Percentiles rank a stretch among this genome's conserved stretches.
These are phyloP conservation scores for Isatis tinctoria DNA, from an alignment of 345 rosid species.

Conservation along the genomic window DNA sequence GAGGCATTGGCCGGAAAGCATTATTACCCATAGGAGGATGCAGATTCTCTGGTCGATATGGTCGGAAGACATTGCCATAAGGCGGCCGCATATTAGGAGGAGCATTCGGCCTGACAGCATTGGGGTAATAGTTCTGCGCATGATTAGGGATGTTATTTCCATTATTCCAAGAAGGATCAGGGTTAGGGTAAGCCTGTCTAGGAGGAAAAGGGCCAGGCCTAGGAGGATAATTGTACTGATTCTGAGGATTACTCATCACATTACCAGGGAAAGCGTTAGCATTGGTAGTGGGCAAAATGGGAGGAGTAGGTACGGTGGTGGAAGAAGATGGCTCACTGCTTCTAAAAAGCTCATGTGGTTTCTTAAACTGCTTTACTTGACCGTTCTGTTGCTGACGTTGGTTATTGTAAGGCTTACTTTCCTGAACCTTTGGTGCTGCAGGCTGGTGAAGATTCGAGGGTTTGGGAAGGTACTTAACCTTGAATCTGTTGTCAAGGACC, in stretches of 20 bases:
- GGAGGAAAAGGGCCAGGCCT: slow-evolving; percentile 38
- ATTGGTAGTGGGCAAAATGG: slow-evolving; percentile 40
- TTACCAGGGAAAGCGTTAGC: slow-evolving; percentile 33
- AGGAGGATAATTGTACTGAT: slow-evolving; percentile 32
- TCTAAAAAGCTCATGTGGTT: slow-evolving; percentile 70
- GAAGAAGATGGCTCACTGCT: slow-evolving; percentile 33
- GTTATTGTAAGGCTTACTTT: slow-evolving; percentile 31
- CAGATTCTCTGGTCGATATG: slow-evolving; percentile 35
- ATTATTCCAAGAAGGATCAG: slow-evolving; percentile 39
- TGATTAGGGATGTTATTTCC: slow-evolving; percentile 30
- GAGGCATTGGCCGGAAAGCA: slow-evolving; percentile 43
- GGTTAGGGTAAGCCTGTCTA: slow-evolving; percentile 32
- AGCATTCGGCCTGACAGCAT: slow-evolving; percentile 37
- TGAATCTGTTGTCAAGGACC: slow-evolving; percentile 36
- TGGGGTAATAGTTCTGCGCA: slow-evolving; percentile 40
- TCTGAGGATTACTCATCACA: slow-evolving; percentile 35
- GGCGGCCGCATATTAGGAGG: slow-evolving; percentile 35
- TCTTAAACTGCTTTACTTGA: slow-evolving; percentile 57
- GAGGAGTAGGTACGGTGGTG: slow-evolving; percentile 13
- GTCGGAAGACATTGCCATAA: slow-evolving; percentile 31
- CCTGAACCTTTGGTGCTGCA: slow-evolving; percentile 42
- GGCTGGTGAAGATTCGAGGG: slow-evolving; percentile 42
- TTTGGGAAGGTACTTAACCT: slow-evolving; percentile 36
- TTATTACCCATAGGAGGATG: slow-evolving; percentile 32
- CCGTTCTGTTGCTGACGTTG: slow-evolving; percentile 34